A percentile compares a stretch with the other conserved stretches of the same genome.
phyloP scores from a whole-genome alignment of 2,329 filamentous ascomycete genomes.

The Didymella arachidicola region DNA sequence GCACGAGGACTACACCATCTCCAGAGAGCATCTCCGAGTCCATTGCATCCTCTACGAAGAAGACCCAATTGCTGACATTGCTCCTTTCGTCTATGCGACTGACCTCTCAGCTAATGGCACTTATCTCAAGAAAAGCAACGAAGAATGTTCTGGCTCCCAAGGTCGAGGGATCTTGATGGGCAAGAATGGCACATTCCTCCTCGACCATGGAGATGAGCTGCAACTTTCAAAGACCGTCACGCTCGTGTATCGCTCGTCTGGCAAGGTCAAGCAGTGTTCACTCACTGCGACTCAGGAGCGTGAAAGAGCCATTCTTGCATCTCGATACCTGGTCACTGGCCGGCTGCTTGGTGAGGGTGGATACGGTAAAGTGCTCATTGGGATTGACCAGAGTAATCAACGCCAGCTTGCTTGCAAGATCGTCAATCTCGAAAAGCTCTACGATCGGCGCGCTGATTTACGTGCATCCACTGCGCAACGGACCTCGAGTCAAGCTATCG shows the following conservation, averaged over 20 bases:
- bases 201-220: constrained; percentile 55
- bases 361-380: constrained; percentile 63
- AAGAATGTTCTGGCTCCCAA: constrained; percentile 31
- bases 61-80: constrained; percentile 42
- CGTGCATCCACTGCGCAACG: constrained; percentile 13
- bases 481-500: constrained; percentile 11
- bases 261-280: constrained; percentile 11
- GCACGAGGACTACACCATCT: constrained; percentile 49
- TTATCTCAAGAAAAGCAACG: constrained; percentile 42
- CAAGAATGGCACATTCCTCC: constrained; percentile 50
- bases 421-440: constrained; percentile 57
- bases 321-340: constrained; percentile 59
- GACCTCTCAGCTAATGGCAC: constrained; percentile 57
- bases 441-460: constrained; percentile 16
- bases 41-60: constrained; percentile 58
- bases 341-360: constrained; percentile 63
- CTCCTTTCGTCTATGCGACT: constrained; percentile 58
- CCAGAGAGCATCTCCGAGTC: constrained; percentile 56
- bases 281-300: constrained; percentile 43
- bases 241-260: constrained; percentile 35
- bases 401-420: constrained; percentile 75
- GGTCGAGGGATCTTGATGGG: constrained; percentile 42
- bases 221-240: constrained; percentile 42
- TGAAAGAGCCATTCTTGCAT: constrained; percentile 54
- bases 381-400: constrained; percentile 59